Conservation (phyloP, 2,329 filamentous ascomycete genomes). For the Teratosphaeriaceae sp. region DNA sequence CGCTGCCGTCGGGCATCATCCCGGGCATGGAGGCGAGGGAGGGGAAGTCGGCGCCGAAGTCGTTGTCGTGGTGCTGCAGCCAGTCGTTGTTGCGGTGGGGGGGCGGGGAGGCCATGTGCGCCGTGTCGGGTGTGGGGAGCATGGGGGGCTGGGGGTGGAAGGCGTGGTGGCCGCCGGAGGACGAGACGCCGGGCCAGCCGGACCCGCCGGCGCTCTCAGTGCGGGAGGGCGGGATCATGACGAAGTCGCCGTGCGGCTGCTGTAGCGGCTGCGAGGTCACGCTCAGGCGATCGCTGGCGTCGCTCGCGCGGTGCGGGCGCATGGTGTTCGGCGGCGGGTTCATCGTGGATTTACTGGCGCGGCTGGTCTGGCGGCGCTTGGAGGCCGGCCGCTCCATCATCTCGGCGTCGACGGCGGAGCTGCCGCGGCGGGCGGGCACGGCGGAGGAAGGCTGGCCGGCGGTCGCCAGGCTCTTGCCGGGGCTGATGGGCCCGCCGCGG, state of each 20-base stretch:
- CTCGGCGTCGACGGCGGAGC: constrained; percentile 9
- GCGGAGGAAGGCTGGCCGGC: constrained; percentile 4
- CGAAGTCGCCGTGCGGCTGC: constrained; percentile 9
- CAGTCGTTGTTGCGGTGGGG: constrained; percentile 8
- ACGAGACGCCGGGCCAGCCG: constrained; percentile 9
- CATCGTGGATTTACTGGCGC: constrained; percentile 9
- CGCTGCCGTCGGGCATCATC: constrained; percentile 10
- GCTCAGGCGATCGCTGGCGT: constrained; percentile 5
- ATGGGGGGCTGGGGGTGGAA: too few relatives aligned
- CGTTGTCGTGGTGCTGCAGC: constrained; percentile 8
- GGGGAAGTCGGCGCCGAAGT: constrained; percentile 8
- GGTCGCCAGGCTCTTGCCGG: constrained; percentile 3
- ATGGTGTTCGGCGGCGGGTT: constrained; percentile 9
- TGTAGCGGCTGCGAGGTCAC: constrained; percentile 3
- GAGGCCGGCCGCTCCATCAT: constrained; percentile 9
- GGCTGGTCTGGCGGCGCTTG: constrained; percentile 17
- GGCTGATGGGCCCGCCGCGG: constrained; percentile 18
- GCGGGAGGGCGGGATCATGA: constrained; percentile 13
- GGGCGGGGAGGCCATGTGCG: constrained; percentile 4
- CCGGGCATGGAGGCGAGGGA: constrained; percentile 9
- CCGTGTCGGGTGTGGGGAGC: constrained; percentile 7
- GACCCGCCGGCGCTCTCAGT: constrained; percentile 8
- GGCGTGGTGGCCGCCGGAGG: constrained; percentile 1
- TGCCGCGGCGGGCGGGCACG: constrained; percentile 14
- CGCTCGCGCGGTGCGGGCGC: constrained; percentile 9